phyloP scores from a whole-genome alignment of 306 rosid species.

The Canavalia ensiformis region DNA sequence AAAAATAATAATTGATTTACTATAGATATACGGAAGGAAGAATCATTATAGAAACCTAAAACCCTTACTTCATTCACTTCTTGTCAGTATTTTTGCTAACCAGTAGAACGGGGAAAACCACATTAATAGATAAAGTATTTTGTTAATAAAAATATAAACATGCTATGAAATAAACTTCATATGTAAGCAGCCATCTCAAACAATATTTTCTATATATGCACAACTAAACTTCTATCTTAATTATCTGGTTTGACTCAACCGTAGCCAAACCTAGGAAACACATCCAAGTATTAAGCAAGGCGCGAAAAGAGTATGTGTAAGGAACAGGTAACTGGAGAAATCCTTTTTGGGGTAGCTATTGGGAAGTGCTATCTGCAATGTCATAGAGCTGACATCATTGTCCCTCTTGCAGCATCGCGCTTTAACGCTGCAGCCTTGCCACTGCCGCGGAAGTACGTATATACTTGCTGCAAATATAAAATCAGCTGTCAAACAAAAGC shows the following conservation, averaged over 20 bases:
- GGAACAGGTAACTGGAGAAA: slow-evolving; percentile 37
- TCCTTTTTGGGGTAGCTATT: slow-evolving; percentile 34
- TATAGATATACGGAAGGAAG: too few relatives aligned
- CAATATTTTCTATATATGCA: slow-evolving; percentile 52
- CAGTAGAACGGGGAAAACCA: too few relatives aligned
- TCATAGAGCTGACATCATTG: slow-evolving; percentile 91
- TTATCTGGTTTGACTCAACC: slow-evolving; percentile 39
- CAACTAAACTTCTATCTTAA: slow-evolving; percentile 48
- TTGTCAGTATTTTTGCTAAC: too few relatives aligned
- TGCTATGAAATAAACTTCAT: slow-evolving; percentile 24
- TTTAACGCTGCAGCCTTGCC: slow-evolving; percentile 81
- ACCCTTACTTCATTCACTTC: too few relatives aligned
- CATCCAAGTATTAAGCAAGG: slow-evolving; percentile 42
- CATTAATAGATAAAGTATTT: background rate
- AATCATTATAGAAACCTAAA: too few relatives aligned
- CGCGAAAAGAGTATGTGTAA: slow-evolving; percentile 23
- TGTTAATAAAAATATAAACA: background rate
- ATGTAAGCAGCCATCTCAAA: slow-evolving; percentile 32
- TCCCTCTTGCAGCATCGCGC: slow-evolving; percentile 82
- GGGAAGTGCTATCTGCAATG: slow-evolving; percentile 18
- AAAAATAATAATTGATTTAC: too few relatives aligned
- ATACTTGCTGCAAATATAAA: slow-evolving; percentile 82
- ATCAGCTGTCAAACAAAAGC: slow-evolving; percentile 39
- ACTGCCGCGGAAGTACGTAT: slow-evolving; percentile 93
- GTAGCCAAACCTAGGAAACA: slow-evolving; percentile 40